phyloP scores from a whole-genome alignment of 768 basidiomycete genomes.

The Rhodotorula babjevae region DNA sequence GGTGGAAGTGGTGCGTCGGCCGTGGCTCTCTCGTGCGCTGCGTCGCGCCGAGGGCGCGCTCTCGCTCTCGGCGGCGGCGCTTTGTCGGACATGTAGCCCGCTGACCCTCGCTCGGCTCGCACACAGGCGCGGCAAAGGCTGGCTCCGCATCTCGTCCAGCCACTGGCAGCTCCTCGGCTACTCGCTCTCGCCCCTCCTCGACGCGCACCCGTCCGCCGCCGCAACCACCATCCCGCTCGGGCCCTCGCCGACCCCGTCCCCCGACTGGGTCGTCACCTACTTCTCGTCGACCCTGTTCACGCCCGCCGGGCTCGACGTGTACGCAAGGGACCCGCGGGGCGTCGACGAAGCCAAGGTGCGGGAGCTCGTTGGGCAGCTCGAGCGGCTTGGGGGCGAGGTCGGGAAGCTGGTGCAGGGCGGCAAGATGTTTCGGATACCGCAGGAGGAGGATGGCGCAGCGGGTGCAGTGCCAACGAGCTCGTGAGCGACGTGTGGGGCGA shows the following conservation, averaged over 20 bases:
- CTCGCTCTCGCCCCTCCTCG: not conserved
- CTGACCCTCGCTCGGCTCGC: not conserved
- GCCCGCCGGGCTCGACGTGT: conserved; percentile 52
- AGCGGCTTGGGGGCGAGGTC: conserved; percentile 42
- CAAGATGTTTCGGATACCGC: conserved; percentile 21
- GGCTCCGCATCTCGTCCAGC: conserved; percentile 48
- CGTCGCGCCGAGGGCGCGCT: not conserved
- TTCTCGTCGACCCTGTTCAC: conserved; percentile 53
- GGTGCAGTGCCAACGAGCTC: not conserved
- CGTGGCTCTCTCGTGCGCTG: too few species aligned
- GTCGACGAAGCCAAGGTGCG: conserved; percentile 33
- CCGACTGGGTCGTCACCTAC: conserved; percentile 46
- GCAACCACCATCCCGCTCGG: not conserved
- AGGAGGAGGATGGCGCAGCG: not conserved
- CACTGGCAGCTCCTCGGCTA: conserved; percentile 52
- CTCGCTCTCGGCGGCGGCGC: conserved; percentile 19
- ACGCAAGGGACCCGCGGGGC: conserved; percentile 37
- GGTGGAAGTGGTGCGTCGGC: conserved; percentile 26
- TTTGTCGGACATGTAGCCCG: too few species aligned
- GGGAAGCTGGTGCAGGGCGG: conserved; percentile 33
- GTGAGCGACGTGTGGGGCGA: not conserved
- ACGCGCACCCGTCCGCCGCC: not conserved
- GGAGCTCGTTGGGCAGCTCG: conserved; percentile 22
- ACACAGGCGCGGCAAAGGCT: conserved; percentile 50
- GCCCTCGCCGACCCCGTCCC: not conserved